Percentiles rank a stretch among this genome's conserved stretches.
Conservation (phyloP, 805 yeast species). For the Metschnikowia bowlesiae region DNA sequence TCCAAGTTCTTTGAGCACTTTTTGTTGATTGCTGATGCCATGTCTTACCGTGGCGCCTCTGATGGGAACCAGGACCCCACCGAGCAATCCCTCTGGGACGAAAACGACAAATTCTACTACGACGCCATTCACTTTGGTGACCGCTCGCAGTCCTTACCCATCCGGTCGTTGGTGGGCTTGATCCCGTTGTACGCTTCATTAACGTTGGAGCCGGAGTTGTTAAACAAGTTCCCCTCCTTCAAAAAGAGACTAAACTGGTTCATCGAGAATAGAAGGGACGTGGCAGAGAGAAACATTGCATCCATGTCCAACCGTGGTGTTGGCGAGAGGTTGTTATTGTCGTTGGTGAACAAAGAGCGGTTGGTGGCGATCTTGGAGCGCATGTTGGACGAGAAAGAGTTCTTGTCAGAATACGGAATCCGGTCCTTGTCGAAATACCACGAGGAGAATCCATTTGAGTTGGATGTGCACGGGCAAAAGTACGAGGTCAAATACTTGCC, state of each 20-base stretch:
- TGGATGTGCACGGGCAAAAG: constrained; percentile 74
- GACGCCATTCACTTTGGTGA: constrained; percentile 85
- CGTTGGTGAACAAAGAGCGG: constrained; percentile 79
- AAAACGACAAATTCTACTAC: constrained; percentile 80
- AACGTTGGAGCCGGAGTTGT: constrained; percentile 79
- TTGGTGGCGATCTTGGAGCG: constrained; percentile 67
- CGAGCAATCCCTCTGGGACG: constrained; percentile 80
- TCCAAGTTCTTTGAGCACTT: constrained; percentile 93
- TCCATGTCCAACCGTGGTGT: constrained; percentile 76
- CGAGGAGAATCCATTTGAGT: constrained; percentile 75
- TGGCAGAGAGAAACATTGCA: constrained; percentile 81
- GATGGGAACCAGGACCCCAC: constrained; percentile 38
- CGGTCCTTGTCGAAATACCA: constrained; percentile 86
- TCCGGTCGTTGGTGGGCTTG: constrained; percentile 84
- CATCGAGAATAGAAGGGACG: constrained; percentile 58
- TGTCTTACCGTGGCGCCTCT: constrained; percentile 59
- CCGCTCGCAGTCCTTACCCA: constrained; percentile 66
- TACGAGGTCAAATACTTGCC: constrained; percentile 73
- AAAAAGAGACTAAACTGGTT: constrained; percentile 84
- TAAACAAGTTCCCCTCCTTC: constrained; percentile 76
- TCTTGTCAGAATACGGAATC: constrained; percentile 78
- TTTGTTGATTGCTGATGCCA: constrained; percentile 85
- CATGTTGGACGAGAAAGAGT: constrained; percentile 83
- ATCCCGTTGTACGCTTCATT: constrained; percentile 87
- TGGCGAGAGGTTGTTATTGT: constrained; percentile 73